Percentiles rank a stretch among this genome's conserved stretches.
Evolutionary conservation across 768 basidiomycete genomes (phyloP).

Genomic region (Lentinula edodes): DNA sequence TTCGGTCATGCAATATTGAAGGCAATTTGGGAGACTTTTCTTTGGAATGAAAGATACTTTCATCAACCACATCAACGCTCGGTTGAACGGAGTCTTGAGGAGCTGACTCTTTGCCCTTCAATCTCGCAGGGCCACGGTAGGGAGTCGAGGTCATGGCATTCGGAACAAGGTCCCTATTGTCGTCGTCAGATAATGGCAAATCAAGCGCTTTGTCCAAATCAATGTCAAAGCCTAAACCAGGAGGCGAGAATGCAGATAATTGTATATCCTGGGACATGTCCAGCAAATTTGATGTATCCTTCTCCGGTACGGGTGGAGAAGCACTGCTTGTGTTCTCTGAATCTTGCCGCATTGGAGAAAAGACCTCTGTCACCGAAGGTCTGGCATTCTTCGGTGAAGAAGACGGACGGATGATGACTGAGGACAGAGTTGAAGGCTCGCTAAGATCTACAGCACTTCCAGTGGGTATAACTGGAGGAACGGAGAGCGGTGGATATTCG

Average conservation of each 20-base stretch:
- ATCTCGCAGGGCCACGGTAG: constrained; percentile 33
- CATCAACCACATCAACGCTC: constrained; percentile 25
- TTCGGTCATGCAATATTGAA: constrained; percentile 44
- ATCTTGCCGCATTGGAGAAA: constrained; percentile 33
- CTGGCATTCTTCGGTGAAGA: constrained; percentile 25
- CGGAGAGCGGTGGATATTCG: constrained; percentile 17
- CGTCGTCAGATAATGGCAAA: constrained; percentile 25
- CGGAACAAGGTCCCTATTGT: constrained; percentile 15
- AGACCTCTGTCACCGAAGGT: constrained; percentile 45
- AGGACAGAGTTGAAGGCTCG: constrained; percentile 19
- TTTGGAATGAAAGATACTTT: constrained; percentile 39
- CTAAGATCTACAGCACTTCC: constrained; percentile 24
- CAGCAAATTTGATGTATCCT: constrained; percentile 48
- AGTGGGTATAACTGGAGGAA: constrained; percentile 11
- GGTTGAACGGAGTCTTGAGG: constrained; percentile 15
- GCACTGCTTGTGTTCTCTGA: neutral
- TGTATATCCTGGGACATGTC: constrained; percentile 55
- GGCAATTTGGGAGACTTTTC: constrained; percentile 33
- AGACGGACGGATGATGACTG: constrained; percentile 21
- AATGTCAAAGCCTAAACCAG: constrained; percentile 36
- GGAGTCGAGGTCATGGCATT: constrained; percentile 40
- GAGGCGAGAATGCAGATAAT: constrained; percentile 38
- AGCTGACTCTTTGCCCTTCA: constrained; percentile 25
- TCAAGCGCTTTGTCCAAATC: constrained; percentile 23
- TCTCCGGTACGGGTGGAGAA: constrained; percentile 6